Evolutionary conservation across 768 basidiomycete genomes (phyloP).

Genomic region (Boletus subparvulus): DNA sequence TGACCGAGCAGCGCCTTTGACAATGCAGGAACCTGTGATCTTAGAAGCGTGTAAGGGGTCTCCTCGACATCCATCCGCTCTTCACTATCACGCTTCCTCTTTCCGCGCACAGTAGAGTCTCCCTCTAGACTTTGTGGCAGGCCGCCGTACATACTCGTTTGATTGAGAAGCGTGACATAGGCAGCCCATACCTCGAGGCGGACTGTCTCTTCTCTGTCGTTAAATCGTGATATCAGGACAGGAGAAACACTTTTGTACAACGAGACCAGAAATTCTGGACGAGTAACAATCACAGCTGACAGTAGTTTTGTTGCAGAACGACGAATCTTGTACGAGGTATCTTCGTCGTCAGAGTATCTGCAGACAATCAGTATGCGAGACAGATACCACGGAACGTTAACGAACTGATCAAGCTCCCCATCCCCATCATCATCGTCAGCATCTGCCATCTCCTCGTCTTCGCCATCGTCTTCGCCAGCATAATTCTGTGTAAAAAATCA

Average conservation of each 20-base stretch:
- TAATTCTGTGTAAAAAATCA: conserved; percentile 60
- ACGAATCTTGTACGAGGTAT: conserved; percentile 96
- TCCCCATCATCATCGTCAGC: conserved; percentile 78
- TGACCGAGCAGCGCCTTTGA: conserved; percentile 84
- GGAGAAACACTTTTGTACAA: conserved; percentile 87
- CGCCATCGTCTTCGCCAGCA: conserved; percentile 66
- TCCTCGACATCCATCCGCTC: conserved; percentile 75
- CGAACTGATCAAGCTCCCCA: conserved; percentile 77
- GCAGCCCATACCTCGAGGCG: conserved; percentile 90
- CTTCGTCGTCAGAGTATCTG: conserved; percentile 97
- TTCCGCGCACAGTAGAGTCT: conserved; percentile 51
- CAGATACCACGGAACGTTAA: neutral
- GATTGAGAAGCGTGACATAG: conserved; percentile 76
- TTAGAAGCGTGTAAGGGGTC: conserved; percentile 69
- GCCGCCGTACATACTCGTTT: conserved; percentile 80
- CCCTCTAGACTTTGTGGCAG: conserved; percentile 51
- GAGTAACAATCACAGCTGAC: conserved; percentile 80
- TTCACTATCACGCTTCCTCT: conserved; percentile 76
- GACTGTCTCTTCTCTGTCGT: conserved; percentile 94
- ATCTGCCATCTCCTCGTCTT: conserved; percentile 59
- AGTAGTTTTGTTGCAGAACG: conserved; percentile 91
- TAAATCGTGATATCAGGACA: conserved; percentile 85
- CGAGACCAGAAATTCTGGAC: conserved; percentile 78
- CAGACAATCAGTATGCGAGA: neutral
- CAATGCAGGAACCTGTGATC: conserved; percentile 71